A percentile compares a stretch with the other conserved stretches of the same genome.
phyloP scores from a whole-genome alignment of 2,329 filamentous ascomycete species.

The Chrysoporthe austroafricana region DNA sequence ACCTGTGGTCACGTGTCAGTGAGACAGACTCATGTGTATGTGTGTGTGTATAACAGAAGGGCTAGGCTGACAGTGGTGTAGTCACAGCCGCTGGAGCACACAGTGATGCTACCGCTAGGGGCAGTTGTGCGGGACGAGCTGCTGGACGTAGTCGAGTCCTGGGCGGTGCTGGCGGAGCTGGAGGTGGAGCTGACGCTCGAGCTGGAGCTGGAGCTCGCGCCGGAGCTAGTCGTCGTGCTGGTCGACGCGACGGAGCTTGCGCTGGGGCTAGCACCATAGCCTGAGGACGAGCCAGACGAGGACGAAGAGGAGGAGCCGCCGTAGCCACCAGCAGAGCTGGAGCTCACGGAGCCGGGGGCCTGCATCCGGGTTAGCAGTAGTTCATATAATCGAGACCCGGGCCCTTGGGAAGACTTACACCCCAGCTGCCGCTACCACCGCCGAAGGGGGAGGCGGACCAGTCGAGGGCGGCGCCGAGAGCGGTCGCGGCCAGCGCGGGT shows the following conservation, averaged over 20 bases:
- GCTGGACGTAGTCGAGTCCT: conserved; percentile 3
- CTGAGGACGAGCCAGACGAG: not conserved
- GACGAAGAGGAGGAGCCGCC: not conserved
- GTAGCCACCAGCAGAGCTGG: not conserved
- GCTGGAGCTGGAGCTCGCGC: not conserved
- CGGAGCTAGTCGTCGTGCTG: not conserved
- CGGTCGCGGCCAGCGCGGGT: conserved; percentile 23
- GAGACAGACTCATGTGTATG: not conserved
- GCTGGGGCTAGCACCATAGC: not conserved
- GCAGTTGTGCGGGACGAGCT: conserved; percentile 24
- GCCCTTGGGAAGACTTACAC: conserved; percentile 3
- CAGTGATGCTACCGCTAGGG: conserved; percentile 27
- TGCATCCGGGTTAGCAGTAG: not conserved
- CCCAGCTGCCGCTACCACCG: conserved; percentile 12
- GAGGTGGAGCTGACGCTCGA: not conserved
- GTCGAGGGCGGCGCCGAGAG: conserved; percentile 16
- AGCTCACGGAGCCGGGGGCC: conserved; percentile 6
- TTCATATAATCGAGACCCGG: not conserved
- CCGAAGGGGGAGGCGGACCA: not conserved
- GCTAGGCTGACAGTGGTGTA: conserved; percentile 20
- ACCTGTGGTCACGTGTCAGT: conserved; percentile 11
- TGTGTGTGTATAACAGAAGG: not conserved
- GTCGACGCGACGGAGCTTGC: conserved; percentile 6
- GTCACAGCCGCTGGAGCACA: conserved; percentile 25
- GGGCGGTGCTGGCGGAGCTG: not conserved